Evolutionary conservation across 768 basidiomycete genomes (phyloP), one percentile per base, ranked within the genome.

Genomic region (Mycena kentingensis): DNA sequence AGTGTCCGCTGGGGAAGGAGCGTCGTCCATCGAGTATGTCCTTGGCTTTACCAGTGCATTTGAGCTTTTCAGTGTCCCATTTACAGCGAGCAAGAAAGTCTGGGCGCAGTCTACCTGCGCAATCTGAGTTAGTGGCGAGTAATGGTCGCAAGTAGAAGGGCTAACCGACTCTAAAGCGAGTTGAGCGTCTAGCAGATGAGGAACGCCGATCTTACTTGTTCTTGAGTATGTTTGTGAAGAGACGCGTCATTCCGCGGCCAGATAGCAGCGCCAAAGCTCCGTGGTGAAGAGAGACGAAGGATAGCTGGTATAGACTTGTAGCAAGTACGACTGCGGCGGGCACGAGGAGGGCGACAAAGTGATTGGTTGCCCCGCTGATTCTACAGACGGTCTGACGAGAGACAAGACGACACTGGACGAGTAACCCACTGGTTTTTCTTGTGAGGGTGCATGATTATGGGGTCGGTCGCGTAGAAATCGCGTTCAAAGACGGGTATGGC

Each of bases 1-100:
- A 84, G 63, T 88, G 85, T 5, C 85, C 85, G 11, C 84, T 85
- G 6, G 85, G 85, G 61, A 88, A 88, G 0, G 84, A 87, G 49
- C 76, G 73, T 28, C 83, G 70, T 13, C 83, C 84, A 49, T 80
- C 77, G 13, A 73, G 39, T 24, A 86, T 61, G 11, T 63, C 51
- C 4, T 71, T 58, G 18, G 63, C 46, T 28, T 79, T 65, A 16
- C 85, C 86, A 18, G 81, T 77, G 63, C 86, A 88, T 52, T 74
- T 63, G 3, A 73, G 39, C 22, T 34, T 44, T 2, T 66, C 62
- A 10, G 71, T 67, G 46, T 83, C 77, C 83, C 84, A 87, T 57
- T 77, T 75, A 59, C 86, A 88, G 28, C 85, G 77, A 11, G 77
- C 71, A 35, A 87, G 74, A 60, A 87, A 88, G 63, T 88, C 85